Percentiles rank a stretch among this genome's conserved stretches.
These are phyloP conservation scores for Apophysomyces trapeziformis DNA, from an alignment of 371 early-diverging fungal species.

Conservation along the genomic window DNA sequence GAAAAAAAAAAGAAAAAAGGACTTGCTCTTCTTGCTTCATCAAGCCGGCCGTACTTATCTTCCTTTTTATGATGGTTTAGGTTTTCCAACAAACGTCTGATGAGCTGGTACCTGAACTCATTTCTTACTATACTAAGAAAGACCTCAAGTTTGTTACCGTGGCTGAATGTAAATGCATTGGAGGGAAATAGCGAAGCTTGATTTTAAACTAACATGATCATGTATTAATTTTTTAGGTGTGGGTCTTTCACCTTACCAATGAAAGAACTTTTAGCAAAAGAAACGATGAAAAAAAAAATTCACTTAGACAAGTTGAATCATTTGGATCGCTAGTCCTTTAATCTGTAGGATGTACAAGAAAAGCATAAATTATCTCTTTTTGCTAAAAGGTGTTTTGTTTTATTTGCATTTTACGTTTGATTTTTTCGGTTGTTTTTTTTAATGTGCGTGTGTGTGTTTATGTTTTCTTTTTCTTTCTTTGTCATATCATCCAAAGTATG, in stretches of 20 bases:
- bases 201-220: not conserved
- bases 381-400: not conserved
- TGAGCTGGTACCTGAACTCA: conserved; percentile 33
- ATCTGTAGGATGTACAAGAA: too few species aligned
- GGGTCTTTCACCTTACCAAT: conserved; percentile 12
- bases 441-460: not conserved
- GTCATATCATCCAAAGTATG: not conserved
- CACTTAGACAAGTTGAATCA: not conserved
- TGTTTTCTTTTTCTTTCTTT: not conserved
- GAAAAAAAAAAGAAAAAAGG: not conserved
- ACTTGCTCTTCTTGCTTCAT: not conserved
- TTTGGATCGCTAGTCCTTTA: not conserved
- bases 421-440: not conserved
- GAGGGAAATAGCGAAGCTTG: not conserved
- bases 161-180: conserved; percentile 43
- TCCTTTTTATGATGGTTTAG: conserved; percentile 14
- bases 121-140: conserved; percentile 30
- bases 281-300: not conserved
- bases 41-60: not conserved
- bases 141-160: conserved; percentile 55
- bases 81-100: conserved; percentile 50
- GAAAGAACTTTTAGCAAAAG: not conserved
- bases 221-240: conserved; percentile 7
- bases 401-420: not conserved
- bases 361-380: not conserved